Evolutionary conservation across 1,284 basidiomycete genomes (phyloP).

Genomic region (Cutaneotrichosporon dermatis): DNA sequence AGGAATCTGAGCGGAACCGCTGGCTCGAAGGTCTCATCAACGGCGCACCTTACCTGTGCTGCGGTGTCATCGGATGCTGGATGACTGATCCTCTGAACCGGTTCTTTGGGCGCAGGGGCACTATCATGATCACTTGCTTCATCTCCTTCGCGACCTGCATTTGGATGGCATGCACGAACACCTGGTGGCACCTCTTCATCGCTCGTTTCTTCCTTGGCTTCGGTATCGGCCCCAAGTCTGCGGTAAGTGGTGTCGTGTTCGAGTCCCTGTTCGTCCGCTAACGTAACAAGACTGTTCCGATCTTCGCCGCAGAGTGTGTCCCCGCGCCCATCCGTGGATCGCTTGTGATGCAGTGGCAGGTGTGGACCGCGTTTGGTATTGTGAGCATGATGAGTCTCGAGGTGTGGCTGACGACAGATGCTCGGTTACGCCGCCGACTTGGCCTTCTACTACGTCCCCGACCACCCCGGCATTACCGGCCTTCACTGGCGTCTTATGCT

Average conservation of each 20-base stretch:
- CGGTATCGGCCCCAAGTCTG: conserved; percentile 37
- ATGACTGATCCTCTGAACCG: conserved; percentile 66
- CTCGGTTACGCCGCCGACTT: conserved; percentile 34
- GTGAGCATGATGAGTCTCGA: conserved; percentile 27
- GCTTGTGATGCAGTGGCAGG: conserved; percentile 54
- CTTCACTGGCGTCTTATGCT: conserved; percentile 49
- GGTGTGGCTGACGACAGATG: conserved; percentile 11
- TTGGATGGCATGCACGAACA: conserved; percentile 55
- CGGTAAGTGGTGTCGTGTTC: not conserved
- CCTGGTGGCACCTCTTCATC: conserved; percentile 54
- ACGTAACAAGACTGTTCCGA: conserved; percentile 47
- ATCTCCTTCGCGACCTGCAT: conserved; percentile 50
- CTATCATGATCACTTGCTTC: conserved; percentile 14
- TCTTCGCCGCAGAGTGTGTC: conserved; percentile 64
- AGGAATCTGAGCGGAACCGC: conserved; percentile 53
- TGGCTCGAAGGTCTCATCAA: conserved; percentile 72
- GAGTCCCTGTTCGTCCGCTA: too few relatives aligned
- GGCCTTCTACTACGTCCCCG: conserved; percentile 26
- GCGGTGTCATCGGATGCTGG: conserved; percentile 54
- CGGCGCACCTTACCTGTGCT: conserved; percentile 65
- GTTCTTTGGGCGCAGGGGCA: conserved; percentile 50
- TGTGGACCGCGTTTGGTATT: conserved; percentile 52
- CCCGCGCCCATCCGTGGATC: conserved; percentile 69
- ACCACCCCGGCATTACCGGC: conserved; percentile 12
- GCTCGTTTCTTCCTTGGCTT: conserved; percentile 50